Percentiles rank a stretch among this genome's conserved stretches.
These are phyloP conservation scores for Fagus crenata DNA, from an alignment of 306 rosid genomes.

Conservation along the genomic window DNA sequence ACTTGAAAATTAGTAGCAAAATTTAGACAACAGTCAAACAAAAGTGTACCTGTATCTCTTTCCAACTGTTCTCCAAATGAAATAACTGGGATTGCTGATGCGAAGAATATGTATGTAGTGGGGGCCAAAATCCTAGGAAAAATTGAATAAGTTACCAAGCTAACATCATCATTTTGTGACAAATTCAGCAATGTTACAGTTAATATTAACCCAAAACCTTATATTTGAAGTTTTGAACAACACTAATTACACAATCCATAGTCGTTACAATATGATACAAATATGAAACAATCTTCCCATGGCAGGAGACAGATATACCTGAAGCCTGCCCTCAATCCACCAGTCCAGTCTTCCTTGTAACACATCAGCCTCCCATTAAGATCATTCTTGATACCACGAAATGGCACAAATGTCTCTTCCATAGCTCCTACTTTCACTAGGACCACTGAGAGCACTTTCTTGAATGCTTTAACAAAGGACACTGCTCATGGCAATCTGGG, in stretches of 20 bases:
- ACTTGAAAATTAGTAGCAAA: not conserved
- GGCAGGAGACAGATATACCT: constrained; percentile 40
- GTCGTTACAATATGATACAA: not conserved
- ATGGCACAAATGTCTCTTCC: constrained; percentile 76
- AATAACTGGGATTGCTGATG: constrained; percentile 82
- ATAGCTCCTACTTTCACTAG: constrained; percentile 29
- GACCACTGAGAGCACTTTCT: not conserved
- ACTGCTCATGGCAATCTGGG: constrained; percentile 21
- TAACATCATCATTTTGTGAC: not conserved
- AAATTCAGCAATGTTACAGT: constrained; percentile 15
- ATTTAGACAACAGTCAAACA: not conserved
- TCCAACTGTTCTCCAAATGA: constrained; percentile 82
- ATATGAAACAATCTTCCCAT: not conserved
- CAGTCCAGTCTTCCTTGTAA: constrained; percentile 75
- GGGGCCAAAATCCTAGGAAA: constrained; percentile 73
- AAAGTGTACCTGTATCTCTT: constrained; percentile 56
- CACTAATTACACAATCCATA: constrained; percentile 10
- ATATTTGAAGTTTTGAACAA: constrained; percentile 2
- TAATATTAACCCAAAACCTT: not conserved
- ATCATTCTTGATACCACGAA: constrained; percentile 68
- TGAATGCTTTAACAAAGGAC: constrained; percentile 30
- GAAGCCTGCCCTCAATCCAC: constrained; percentile 62
- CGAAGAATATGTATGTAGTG: constrained; percentile 72
- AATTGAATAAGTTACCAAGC: constrained; percentile 13
- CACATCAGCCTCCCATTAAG: constrained; percentile 55